Conservation (phyloP, 108 stramenopile species). For the Schizochytrium sp. region DNA sequence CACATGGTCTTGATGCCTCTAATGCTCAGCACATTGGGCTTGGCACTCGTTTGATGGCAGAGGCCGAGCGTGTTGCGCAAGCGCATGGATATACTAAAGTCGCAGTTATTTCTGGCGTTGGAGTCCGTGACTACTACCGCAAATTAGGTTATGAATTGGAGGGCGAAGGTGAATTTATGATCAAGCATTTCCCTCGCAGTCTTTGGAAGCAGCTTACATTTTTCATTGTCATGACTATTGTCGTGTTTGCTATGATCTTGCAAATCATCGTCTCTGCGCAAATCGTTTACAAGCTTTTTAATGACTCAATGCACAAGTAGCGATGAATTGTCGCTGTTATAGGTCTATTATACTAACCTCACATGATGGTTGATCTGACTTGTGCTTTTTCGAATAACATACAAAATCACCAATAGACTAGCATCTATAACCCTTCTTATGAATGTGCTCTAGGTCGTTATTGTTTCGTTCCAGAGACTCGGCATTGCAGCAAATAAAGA, state of each 20-base stretch:
- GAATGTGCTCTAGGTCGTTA: no score
- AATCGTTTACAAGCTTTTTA: no score
- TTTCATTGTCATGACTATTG: background rate
- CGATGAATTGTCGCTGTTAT: no score
- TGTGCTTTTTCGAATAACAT: no score
- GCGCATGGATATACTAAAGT: slow-evolving; percentile 91
- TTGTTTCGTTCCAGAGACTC: no score
- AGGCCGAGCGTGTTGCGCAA: slow-evolving; percentile 94
- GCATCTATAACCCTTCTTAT: no score
- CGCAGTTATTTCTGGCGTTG: slow-evolving; percentile 93
- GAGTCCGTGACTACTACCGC: slow-evolving; percentile 96
- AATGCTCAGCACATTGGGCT: slow-evolving; percentile 96
- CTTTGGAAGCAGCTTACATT: background rate
- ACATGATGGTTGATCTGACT: no score
- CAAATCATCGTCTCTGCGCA: no score
- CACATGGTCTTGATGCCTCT: slow-evolving; percentile 84
- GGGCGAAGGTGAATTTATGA: slow-evolving; percentile 58
- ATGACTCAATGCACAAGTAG: no score
- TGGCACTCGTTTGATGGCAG: slow-evolving; percentile 93
- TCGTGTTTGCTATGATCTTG: background rate
- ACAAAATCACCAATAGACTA: no score
- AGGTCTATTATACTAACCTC: no score
- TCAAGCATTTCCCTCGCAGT: background rate
- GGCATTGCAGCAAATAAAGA: no score
- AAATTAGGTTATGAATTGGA: slow-evolving; percentile 90